Evolutionary conservation across 2,329 filamentous ascomycete species (phyloP).

Genomic region (Thielaviopsis musarum): DNA sequence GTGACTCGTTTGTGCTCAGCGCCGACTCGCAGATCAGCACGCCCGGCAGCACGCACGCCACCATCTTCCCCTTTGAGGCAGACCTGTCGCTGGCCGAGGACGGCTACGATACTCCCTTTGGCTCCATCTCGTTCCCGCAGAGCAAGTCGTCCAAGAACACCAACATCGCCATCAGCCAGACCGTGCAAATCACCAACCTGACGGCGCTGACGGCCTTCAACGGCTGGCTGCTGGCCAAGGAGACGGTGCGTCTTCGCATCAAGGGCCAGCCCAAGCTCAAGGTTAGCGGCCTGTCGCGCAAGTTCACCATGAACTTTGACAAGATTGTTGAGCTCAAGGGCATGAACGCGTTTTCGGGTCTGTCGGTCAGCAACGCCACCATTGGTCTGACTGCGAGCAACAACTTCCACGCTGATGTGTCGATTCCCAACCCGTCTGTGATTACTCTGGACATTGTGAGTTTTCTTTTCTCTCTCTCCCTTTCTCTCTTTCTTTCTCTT

Average conservation of each 20-base stretch:
- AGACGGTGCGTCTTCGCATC: conserved; percentile 33
- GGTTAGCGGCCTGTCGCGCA: conserved; percentile 30
- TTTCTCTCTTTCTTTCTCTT: background rate
- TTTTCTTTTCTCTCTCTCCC: conserved; percentile 10
- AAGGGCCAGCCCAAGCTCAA: conserved; percentile 34
- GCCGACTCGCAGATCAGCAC: conserved; percentile 40
- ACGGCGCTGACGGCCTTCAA: conserved; percentile 38
- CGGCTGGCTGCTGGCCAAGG: conserved; percentile 32
- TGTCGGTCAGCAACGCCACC: conserved; percentile 31
- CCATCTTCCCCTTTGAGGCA: conserved; percentile 32
- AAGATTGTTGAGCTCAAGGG: conserved; percentile 37
- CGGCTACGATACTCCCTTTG: conserved; percentile 30
- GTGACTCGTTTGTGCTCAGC: conserved; percentile 30
- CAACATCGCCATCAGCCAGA: conserved; percentile 34
- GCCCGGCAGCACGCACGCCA: conserved; percentile 34
- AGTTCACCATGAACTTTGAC: conserved; percentile 35
- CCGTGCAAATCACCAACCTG: conserved; percentile 28
- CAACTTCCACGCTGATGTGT: conserved; percentile 44
- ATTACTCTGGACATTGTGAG: conserved; percentile 48
- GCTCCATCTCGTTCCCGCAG: conserved; percentile 32
- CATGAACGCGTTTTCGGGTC: conserved; percentile 30
- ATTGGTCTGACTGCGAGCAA: conserved; percentile 23
- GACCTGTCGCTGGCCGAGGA: conserved; percentile 38
- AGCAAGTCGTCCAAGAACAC: conserved; percentile 32
- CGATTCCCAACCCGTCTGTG: conserved; percentile 46